phyloP scores from a whole-genome alignment of 2,329 filamentous ascomycete species.

The Cordyceps javanica region DNA sequence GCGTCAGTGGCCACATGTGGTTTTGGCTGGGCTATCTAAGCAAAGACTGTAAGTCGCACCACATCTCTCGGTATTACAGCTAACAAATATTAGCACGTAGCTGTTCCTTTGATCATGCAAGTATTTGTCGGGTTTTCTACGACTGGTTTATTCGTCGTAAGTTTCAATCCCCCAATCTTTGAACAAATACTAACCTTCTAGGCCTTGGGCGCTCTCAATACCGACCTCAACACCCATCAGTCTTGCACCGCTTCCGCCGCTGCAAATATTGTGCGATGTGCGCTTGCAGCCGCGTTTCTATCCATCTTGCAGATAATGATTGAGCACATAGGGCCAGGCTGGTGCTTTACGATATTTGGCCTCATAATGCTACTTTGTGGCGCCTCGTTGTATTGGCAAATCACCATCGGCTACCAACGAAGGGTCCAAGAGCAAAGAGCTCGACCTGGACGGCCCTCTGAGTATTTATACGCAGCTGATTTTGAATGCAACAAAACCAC shows the following conservation, averaged over 20 bases:
- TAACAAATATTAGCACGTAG: neutral
- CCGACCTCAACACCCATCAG: constrained; percentile 17
- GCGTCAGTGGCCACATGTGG: neutral
- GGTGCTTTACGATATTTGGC: constrained; percentile 21
- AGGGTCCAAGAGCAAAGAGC: neutral
- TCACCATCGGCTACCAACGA: neutral
- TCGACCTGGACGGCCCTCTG: neutral
- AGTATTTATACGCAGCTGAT: too few relatives aligned
- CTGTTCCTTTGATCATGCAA: neutral
- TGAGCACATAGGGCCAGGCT: constrained; percentile 17
- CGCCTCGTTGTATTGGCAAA: neutral
- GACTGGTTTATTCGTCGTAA: neutral
- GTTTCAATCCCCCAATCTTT: neutral
- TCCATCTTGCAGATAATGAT: constrained; percentile 17
- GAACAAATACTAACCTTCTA: neutral
- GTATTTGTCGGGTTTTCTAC: neutral
- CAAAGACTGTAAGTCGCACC: neutral
- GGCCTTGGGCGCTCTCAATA: neutral
- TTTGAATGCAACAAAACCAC: too few relatives aligned
- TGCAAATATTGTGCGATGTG: constrained; percentile 20
- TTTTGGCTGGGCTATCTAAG: neutral
- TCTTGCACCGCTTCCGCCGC: constrained; percentile 20
- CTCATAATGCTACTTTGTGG: constrained; percentile 15
- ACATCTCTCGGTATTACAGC: neutral
- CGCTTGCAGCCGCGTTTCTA: constrained; percentile 15